Evolutionary conservation across 2,329 filamentous ascomycete species (phyloP).

Genomic region (Zymoseptoria tritici): DNA sequence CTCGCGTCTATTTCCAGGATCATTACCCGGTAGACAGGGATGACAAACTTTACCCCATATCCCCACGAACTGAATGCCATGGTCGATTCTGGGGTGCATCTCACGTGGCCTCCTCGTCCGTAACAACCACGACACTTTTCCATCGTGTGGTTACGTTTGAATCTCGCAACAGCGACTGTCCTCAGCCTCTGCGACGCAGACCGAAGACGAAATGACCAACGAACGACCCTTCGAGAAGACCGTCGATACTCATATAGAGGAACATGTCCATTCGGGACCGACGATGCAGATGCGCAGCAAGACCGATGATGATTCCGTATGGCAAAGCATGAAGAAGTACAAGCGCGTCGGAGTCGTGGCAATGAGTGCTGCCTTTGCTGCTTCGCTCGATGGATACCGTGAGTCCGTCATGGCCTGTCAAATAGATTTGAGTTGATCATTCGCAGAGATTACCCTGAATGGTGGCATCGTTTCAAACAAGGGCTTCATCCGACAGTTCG

Average conservation of each 20-base stretch:
- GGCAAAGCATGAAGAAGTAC: slow-evolving; percentile 32
- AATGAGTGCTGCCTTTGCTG: slow-evolving; percentile 37
- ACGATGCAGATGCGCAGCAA: slow-evolving; percentile 1
- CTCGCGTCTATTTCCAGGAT: too few relatives aligned
- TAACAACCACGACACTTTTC: too few relatives aligned
- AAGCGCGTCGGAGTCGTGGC: slow-evolving; percentile 32
- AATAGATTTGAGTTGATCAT: slow-evolving; percentile 20
- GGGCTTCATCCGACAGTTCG: slow-evolving; percentile 35
- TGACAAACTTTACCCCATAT: too few relatives aligned
- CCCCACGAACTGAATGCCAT: too few relatives aligned
- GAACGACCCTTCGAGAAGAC: background rate
- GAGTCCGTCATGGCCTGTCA: slow-evolving; percentile 6
- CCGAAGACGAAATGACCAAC: background rate
- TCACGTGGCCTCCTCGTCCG: too few relatives aligned
- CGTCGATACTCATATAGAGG: background rate
- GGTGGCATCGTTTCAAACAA: slow-evolving; percentile 35
- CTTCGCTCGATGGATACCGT: slow-evolving; percentile 38
- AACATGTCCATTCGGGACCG: background rate
- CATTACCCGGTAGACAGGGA: too few relatives aligned
- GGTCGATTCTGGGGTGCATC: too few relatives aligned
- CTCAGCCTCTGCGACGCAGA: background rate
- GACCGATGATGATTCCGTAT: slow-evolving; percentile 34
- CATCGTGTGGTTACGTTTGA: too few relatives aligned
- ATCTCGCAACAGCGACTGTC: too few relatives aligned
- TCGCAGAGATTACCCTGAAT: slow-evolving; percentile 29